Conservation (phyloP, 306 rosid genomes). For the Carpinus viminea region DNA sequence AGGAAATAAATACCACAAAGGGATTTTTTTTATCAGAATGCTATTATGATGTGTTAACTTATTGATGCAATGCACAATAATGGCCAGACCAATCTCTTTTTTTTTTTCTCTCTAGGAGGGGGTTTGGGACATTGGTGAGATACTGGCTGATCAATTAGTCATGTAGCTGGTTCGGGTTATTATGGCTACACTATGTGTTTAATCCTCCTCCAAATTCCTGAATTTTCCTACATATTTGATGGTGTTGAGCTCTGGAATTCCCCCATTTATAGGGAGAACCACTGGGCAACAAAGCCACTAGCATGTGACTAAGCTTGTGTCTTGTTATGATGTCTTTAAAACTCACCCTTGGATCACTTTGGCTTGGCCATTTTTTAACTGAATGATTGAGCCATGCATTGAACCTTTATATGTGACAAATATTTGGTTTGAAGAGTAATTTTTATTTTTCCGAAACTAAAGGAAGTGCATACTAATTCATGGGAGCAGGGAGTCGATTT, state of each 20-base stretch:
- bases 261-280: neutral
- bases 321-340: neutral
- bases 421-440: neutral
- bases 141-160: too few relatives aligned
- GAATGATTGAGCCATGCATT: neutral
- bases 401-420: neutral
- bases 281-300: neutral
- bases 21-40: neutral
- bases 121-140: too few relatives aligned
- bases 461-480: neutral
- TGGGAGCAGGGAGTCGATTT: neutral
- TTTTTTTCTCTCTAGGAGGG: too few relatives aligned
- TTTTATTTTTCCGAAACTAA: neutral
- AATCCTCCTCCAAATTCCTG: neutral
- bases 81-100: neutral
- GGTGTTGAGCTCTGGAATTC: neutral
- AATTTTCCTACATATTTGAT: neutral
- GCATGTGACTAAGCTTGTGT: neutral
- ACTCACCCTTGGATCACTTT: neutral
- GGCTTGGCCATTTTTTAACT: neutral
- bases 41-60: neutral
- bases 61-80: neutral
- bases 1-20: neutral
- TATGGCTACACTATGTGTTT: neutral
- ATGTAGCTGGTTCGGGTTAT: neutral